Percentiles rank a stretch among this genome's conserved stretches.
Evolutionary conservation across 768 basidiomycete genomes (phyloP).

Genomic region (Kwoniella bestiolae): DNA sequence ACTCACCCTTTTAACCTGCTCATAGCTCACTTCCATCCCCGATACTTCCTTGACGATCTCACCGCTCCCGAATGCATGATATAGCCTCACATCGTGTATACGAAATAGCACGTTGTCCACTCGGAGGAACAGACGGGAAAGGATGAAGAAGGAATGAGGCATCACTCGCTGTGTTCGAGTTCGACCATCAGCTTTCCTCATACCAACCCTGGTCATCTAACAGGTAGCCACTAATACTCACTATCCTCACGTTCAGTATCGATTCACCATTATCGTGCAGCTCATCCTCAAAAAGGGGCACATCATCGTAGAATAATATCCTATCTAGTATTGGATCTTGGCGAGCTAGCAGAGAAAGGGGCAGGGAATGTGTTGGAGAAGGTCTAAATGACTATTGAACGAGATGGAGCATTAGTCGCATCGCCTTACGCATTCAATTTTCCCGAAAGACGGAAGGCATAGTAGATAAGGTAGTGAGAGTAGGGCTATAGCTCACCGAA

Average conservation of each 20-base stretch:
- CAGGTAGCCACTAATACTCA: too few relatives aligned
- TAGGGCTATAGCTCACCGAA: conserved; percentile 39
- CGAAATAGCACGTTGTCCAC: conserved; percentile 95
- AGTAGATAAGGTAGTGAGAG: conserved; percentile 15
- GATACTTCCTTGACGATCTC: conserved; percentile 75
- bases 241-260: conserved; percentile 79
- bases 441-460: conserved; percentile 30
- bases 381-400: conserved; percentile 58
- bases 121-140: conserved; percentile 86
- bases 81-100: conserved; percentile 83
- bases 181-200: too few relatives aligned
- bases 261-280: conserved; percentile 96
- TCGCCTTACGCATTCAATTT: too few relatives aligned
- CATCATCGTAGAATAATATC: conserved; percentile 96
- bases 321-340: conserved; percentile 70
- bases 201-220: too few relatives aligned
- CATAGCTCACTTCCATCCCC: conserved; percentile 91
- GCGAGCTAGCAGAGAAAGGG: conserved; percentile 79
- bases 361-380: conserved; percentile 63
- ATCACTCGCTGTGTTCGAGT: conserved; percentile 99
- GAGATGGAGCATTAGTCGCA: not conserved
- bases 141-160: conserved; percentile 90
- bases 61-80: conserved; percentile 70
- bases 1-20: conserved; percentile 73
- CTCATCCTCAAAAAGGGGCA: conserved; percentile 94